Percentiles rank a stretch among this genome's conserved stretches.
These are phyloP conservation scores for Asclepias syriaca DNA, from an alignment of 257 asterid genomes.

Conservation along the genomic window DNA sequence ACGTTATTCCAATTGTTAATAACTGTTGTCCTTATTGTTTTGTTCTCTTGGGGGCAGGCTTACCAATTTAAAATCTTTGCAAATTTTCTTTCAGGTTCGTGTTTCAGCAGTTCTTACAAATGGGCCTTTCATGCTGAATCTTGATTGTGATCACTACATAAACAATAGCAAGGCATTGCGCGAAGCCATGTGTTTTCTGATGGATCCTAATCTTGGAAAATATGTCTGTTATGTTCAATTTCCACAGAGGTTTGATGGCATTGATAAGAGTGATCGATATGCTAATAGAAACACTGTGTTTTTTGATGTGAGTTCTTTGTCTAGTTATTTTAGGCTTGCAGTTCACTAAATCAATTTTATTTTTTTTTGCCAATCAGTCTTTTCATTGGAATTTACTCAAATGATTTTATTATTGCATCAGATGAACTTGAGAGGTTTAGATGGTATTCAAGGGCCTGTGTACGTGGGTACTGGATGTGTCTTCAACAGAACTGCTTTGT, in stretches of 20 bases:
- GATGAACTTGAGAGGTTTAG: constrained; percentile 96
- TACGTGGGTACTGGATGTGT: constrained; percentile 98
- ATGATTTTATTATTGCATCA: constrained; percentile 25
- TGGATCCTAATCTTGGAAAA: constrained; percentile 98
- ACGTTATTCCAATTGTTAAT: neutral
- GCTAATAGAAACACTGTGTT: constrained; percentile 96
- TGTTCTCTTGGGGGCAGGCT: constrained; percentile 10
- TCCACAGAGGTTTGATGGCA: constrained; percentile 97
- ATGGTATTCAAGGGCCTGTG: constrained; percentile 97
- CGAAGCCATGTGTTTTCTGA: constrained; percentile 92
- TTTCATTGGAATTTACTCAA: constrained; percentile 6
- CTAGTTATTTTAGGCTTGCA: neutral
- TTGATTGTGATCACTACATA: constrained; percentile 97
- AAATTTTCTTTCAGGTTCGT: constrained; percentile 62
- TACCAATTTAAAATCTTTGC: constrained; percentile 18
- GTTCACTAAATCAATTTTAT: neutral
- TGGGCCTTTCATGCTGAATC: constrained; percentile 97
- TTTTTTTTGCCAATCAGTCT: neutral
- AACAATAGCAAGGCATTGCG: constrained; percentile 98
- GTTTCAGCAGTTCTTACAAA: constrained; percentile 97
- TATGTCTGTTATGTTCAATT: constrained; percentile 95
- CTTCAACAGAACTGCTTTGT: constrained; percentile 87
- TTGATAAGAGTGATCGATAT: constrained; percentile 87
- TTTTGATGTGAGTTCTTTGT: constrained; percentile 70
- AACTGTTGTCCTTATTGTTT: neutral